These are phyloP conservation scores for Phellopilus nigrolimitatus DNA, from an alignment of 1,284 basidiomycete genomes.

Conservation along the genomic window DNA sequence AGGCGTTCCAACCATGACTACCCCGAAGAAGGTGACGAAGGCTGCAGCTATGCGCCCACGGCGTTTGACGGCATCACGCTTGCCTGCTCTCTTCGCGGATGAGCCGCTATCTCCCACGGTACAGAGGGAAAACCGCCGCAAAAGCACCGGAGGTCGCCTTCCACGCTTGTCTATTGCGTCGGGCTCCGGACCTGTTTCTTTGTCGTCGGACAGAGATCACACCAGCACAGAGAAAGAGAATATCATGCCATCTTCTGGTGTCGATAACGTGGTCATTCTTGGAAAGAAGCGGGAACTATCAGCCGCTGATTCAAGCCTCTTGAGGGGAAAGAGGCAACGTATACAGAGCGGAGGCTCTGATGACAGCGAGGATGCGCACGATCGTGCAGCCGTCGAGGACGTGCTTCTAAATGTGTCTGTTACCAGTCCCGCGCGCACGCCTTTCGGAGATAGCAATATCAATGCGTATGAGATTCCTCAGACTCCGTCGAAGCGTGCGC, in stretches of 20 bases:
- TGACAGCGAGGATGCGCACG: slow-evolving; percentile 15
- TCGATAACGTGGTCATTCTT: neutral
- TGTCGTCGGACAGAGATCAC: neutral
- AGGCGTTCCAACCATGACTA: neutral
- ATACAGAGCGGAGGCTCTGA: slow-evolving; percentile 5
- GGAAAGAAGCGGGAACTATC: slow-evolving; percentile 12
- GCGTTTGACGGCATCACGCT: slow-evolving; percentile 5
- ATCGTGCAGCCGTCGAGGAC: slow-evolving; percentile 5
- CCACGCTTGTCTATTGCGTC: neutral
- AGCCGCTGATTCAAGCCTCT: slow-evolving; percentile 5
- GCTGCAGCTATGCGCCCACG: slow-evolving; percentile 1
- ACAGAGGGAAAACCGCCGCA: neutral
- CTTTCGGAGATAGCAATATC: neutral
- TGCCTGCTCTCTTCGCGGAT: slow-evolving; percentile 1
- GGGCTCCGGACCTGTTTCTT: neutral
- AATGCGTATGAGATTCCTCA: neutral
- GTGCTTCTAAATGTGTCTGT: neutral
- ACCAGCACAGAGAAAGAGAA: slow-evolving; percentile 14
- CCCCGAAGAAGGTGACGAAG: neutral
- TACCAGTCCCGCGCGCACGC: neutral
- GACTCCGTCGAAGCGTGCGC: slow-evolving; percentile 10
- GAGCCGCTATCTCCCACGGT: slow-evolving; percentile 5
- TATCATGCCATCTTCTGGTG: slow-evolving; percentile 1
- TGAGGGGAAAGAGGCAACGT: slow-evolving; percentile 13
- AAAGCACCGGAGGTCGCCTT: neutral